A percentile compares a stretch with the other conserved stretches of the same genome.
These are phyloP conservation scores for Fusarium protoensiforme DNA, from an alignment of 2,329 filamentous ascomycete species.

Conservation along the genomic window DNA sequence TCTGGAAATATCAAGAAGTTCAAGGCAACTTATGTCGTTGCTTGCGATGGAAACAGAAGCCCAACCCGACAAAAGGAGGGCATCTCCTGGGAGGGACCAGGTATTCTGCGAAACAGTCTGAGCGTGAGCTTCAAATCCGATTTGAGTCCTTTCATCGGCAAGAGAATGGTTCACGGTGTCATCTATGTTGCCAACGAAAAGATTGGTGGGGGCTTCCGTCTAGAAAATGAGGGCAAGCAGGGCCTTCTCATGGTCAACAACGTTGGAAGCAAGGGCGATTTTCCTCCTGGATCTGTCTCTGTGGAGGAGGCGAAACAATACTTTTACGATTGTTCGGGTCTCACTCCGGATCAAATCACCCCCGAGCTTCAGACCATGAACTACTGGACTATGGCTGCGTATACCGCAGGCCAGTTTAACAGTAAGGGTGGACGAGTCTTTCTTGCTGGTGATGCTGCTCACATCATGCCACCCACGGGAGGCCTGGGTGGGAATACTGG, in stretches of 20 bases:
- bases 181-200: not conserved
- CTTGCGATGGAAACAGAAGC: constrained; percentile 8
- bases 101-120: not conserved
- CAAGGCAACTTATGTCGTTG: constrained; percentile 3
- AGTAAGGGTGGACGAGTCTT: not conserved
- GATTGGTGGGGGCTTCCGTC: not conserved
- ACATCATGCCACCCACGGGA: not conserved
- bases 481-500: not conserved
- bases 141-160: not conserved
- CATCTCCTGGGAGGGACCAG: not conserved
- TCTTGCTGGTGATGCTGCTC: not conserved
- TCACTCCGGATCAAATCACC: not conserved
- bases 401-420: not conserved
- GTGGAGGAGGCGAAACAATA: not conserved
- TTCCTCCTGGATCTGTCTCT: not conserved
- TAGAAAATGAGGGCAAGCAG: not conserved
- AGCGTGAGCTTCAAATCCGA: not conserved
- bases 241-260: not conserved
- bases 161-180: not conserved
- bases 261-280: not conserved
- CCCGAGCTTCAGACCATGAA: not conserved
- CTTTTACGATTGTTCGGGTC: not conserved
- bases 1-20: constrained; percentile 9
- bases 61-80: not conserved
- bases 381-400: not conserved